Evolutionary conservation across 1,284 basidiomycete genomes (phyloP).

Genomic region (Cutaneotrichosporon sp.): DNA sequence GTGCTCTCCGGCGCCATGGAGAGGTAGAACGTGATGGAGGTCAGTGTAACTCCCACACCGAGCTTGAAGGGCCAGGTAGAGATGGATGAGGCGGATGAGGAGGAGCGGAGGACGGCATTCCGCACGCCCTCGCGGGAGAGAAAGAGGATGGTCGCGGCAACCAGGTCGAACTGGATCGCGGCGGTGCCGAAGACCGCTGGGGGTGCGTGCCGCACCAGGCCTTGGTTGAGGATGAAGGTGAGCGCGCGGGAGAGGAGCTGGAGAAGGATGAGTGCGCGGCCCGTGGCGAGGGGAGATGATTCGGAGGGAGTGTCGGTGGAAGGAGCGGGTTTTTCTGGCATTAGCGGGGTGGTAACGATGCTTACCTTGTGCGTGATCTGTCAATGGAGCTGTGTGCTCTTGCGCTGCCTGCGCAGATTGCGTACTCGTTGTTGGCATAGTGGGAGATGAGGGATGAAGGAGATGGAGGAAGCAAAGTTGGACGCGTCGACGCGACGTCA

Average conservation of each 20-base stretch:
- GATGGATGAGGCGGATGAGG: constrained; percentile 11
- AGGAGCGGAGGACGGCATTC: constrained; percentile 65
- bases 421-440: background rate
- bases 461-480: background rate
- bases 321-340: background rate
- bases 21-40: constrained; percentile 60
- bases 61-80: constrained; percentile 64
- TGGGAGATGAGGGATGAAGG: background rate
- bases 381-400: too few species aligned
- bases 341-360: background rate
- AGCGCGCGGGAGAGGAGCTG: constrained; percentile 80
- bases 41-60: constrained; percentile 61
- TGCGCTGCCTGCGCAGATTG: background rate
- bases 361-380: background rate
- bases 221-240: constrained; percentile 86
- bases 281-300: constrained; percentile 34
- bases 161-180: constrained; percentile 79
- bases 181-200: constrained; percentile 85
- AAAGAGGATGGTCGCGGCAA: constrained; percentile 88
- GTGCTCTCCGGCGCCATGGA: constrained; percentile 59
- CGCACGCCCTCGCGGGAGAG: constrained; percentile 88
- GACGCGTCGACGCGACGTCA: constrained; percentile 1
- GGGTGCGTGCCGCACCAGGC: constrained; percentile 75
- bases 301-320: too few species aligned
- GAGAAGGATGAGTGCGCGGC: constrained; percentile 77